Evolutionary conservation across 768 basidiomycete species (phyloP).

Genomic region (Ramaria rubella): DNA sequence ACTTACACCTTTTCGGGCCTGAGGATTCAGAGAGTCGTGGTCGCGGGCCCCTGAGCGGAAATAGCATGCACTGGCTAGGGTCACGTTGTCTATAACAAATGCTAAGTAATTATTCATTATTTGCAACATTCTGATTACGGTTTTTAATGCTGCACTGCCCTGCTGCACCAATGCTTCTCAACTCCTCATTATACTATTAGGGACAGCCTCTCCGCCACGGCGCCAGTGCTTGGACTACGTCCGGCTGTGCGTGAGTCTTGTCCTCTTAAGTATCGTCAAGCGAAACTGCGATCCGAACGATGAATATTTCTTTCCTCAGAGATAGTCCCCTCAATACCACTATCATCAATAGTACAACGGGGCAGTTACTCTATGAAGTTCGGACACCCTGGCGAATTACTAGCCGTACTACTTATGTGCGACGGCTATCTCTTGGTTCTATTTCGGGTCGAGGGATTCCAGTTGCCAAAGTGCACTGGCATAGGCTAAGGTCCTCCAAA

Average conservation of each 20-base stretch:
- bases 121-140: background rate
- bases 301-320: constrained; percentile 1
- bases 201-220: background rate
- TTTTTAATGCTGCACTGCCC: background rate
- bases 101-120: background rate
- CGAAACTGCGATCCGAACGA: background rate
- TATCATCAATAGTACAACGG: background rate
- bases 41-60: no score
- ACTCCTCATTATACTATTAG: no score
- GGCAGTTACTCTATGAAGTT: background rate
- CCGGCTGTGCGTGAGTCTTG: no score
- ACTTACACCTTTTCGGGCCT: no score
- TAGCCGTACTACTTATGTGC: background rate
- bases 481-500: background rate
- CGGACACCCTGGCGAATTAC: background rate
- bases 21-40: no score
- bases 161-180: background rate
- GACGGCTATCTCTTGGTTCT: background rate
- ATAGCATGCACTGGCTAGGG: background rate
- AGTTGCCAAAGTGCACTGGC: background rate
- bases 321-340: background rate
- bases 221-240: background rate
- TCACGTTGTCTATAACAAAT: background rate
- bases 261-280: background rate
- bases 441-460: background rate